A percentile compares a stretch with the other conserved stretches of the same genome.
phyloP scores from a whole-genome alignment of 305 asterid genomes.

The Plantago rigida region DNA sequence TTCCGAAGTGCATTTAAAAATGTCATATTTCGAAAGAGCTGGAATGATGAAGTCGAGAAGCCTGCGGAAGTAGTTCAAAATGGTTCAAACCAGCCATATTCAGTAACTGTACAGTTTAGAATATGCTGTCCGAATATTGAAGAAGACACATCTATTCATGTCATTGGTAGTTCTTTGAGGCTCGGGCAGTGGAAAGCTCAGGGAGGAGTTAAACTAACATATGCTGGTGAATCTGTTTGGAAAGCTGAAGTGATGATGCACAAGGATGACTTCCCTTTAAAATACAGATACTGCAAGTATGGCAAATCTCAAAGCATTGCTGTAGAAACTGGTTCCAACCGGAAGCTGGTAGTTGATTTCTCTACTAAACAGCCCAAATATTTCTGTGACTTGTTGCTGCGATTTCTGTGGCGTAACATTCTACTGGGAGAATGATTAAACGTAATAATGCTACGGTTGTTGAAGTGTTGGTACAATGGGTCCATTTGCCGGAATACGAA shows the following conservation, averaged over 20 bases:
- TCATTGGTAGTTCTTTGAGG: slow-evolving; percentile 62
- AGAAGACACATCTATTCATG: slow-evolving; percentile 59
- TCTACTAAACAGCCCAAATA: slow-evolving; percentile 53
- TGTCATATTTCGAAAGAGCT: slow-evolving; percentile 57
- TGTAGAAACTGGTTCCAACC: slow-evolving; percentile 62
- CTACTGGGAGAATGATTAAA: no score
- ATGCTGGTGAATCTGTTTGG: slow-evolving; percentile 79
- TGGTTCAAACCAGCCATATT: slow-evolving; percentile 40
- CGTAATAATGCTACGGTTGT: no score
- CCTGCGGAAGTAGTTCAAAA: slow-evolving; percentile 37
- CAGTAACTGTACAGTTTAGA: slow-evolving; percentile 65
- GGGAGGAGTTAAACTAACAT: slow-evolving; percentile 55
- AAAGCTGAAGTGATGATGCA: slow-evolving; percentile 56
- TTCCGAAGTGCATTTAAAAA: slow-evolving; percentile 83
- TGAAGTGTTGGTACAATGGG: no score
- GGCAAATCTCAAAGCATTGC: slow-evolving; percentile 40
- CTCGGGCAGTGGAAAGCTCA: slow-evolving; percentile 81
- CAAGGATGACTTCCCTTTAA: slow-evolving; percentile 71
- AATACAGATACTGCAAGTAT: slow-evolving; percentile 76
- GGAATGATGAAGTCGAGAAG: slow-evolving; percentile 39
- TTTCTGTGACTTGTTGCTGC: no score
- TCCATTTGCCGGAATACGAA: no score
- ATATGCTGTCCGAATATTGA: slow-evolving; percentile 74
- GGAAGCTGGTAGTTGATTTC: slow-evolving; percentile 59
- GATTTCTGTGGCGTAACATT: no score